Base-by-base conservation (phyloP, 805 yeast genomes). In the Metschnikowia chrysomelidarum region DNA sequence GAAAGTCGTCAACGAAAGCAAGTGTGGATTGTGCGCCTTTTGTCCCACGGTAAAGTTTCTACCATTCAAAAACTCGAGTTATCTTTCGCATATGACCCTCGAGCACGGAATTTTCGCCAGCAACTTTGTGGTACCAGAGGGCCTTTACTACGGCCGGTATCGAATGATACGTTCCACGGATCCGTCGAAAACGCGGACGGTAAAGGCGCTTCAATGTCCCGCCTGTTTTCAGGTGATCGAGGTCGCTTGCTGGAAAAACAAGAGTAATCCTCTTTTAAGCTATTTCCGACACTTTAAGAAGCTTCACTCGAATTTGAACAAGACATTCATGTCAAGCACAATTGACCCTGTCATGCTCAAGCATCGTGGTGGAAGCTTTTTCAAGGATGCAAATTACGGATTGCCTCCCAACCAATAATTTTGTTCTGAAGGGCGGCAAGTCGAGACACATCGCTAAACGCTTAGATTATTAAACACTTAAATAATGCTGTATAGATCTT, bases 101-200 rank as follows among this genome's bases (percentile, higher is more conserved):
- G 62, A 58, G 35, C 67, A 61, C 42, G 67, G 67, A 4, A 50
- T 61, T 5, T 53, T 50, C 21, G 57, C 64, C 26, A 58, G 57
- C 40, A 57, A 57, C 20, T 54, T 44, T 29, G 44, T 56, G 13
- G 55, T 56, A 2, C 67, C 67, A 0, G 60, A 61, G 28, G 63
- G 61, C 2, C 32, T 59, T 6, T 51, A 54, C 38, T 54, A 46
- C 24, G 67, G 64, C 3, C 38, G 34, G 14, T 61, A 59, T 39
- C 42, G 37, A 4, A 35, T 58, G 24, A 41, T 37, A 12, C 49
- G 57, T 13, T 32, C 45, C 2, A 27, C 32, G 8, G 44, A 44
- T 20, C 37, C 42, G 2, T 36, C 38, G 11, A 47, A 42, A 15
- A 30, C 43, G n/a, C 40, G 58, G 5, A 43, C 44, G 11, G 51